Percentiles rank a stretch among this genome's conserved stretches.
Evolutionary conservation across 1,139 yeast species (phyloP).

Genomic region (Candida sp.): DNA sequence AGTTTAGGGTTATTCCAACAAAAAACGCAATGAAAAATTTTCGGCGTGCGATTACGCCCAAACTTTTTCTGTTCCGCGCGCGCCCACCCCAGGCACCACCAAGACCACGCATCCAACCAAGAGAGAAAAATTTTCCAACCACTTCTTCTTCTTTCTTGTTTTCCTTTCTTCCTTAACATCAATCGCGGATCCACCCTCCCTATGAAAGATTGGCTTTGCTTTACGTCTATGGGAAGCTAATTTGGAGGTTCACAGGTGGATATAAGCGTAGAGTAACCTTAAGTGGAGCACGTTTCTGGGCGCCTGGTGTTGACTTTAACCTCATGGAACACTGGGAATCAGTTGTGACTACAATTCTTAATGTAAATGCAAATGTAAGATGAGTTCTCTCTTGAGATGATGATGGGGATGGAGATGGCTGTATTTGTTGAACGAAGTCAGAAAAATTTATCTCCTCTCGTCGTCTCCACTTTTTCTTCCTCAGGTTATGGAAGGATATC

Average conservation of each 20-base stretch:
- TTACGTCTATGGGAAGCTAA: constrained; percentile 17
- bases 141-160: constrained; percentile 4
- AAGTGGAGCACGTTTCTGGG: constrained; percentile 59
- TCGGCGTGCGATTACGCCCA: background rate
- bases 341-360: constrained; percentile 52
- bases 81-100: background rate
- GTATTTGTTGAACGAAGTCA: no score
- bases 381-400: background rate
- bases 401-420: no score
- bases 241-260: constrained; percentile 30
- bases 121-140: constrained; percentile 3
- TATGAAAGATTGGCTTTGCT: constrained; percentile 23
- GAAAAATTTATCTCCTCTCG: no score
- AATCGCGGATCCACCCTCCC: constrained; percentile 50
- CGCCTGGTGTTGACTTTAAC: constrained; percentile 54
- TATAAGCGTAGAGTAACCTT: constrained; percentile 47
- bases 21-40: constrained; percentile 1
- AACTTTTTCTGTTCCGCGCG: background rate
- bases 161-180: constrained; percentile 37
- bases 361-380: background rate
- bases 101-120: background rate
- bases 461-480: background rate
- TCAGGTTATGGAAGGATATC: constrained; percentile 19
- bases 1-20: background rate
- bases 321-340: constrained; percentile 57